Evolutionary conservation across 1,139 yeast genomes (phyloP).

Genomic region (Lodderomyces metapsilosis): DNA sequence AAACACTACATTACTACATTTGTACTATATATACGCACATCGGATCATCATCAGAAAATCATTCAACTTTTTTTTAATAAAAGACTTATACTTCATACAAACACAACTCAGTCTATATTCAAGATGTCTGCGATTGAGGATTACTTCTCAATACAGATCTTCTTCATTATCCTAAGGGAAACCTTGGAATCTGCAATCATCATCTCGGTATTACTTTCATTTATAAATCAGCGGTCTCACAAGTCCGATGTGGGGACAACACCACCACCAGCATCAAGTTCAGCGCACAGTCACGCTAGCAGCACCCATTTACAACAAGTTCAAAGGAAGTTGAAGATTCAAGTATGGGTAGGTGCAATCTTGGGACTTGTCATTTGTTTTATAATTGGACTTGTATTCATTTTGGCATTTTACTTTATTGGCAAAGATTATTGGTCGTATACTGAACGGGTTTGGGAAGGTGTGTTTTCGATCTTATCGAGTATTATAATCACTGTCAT

Average conservation of each 20-base stretch:
- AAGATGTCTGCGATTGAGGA: conserved; percentile 38
- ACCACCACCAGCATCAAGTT: not conserved
- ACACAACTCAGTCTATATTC: not conserved
- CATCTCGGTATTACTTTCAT: conserved; percentile 80
- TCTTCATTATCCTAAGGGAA: conserved; percentile 84
- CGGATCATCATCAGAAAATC: too few relatives aligned
- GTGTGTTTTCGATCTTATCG: conserved; percentile 77
- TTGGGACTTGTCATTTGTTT: conserved; percentile 74
- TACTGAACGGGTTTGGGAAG: conserved; percentile 92
- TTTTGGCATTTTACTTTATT: conserved; percentile 70
- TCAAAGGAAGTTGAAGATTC: conserved; percentile 46
- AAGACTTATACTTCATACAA: too few relatives aligned
- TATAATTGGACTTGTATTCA: conserved; percentile 71
- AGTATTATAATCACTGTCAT: conserved; percentile 78
- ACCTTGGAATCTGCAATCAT: conserved; percentile 85
- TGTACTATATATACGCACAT: too few relatives aligned
- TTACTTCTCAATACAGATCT: conserved; percentile 70
- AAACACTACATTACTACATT: too few relatives aligned
- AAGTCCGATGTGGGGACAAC: conserved; percentile 9
- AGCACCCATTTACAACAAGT: conserved; percentile 14
- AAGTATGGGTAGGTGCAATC: conserved; percentile 84
- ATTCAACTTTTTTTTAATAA: too few relatives aligned
- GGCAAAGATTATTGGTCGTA: conserved; percentile 80
- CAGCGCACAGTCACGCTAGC: not conserved
- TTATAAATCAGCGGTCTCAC: conserved; percentile 59